A percentile compares a stretch with the other conserved stretches of the same genome.
Conservation (phyloP, 2,329 filamentous ascomycete species). For the Parascedosporium putredinis region DNA sequence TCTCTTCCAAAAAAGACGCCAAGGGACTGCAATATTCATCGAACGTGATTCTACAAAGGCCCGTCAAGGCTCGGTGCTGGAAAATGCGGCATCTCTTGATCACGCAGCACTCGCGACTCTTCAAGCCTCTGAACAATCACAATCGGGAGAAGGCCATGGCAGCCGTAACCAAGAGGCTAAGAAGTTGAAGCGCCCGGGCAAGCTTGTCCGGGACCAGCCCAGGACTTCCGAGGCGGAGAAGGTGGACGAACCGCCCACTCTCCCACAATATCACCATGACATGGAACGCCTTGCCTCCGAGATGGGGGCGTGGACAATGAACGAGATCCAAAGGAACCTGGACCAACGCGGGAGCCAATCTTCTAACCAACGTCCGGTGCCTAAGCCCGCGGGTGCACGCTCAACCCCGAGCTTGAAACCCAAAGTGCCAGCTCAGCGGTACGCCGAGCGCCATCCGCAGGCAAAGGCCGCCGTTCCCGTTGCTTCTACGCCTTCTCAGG, state of each 20-base stretch:
- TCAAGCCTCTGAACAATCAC: no score
- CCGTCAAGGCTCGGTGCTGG: not conserved
- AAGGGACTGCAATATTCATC: constrained; percentile 15
- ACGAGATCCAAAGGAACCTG: constrained; percentile 45
- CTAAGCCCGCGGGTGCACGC: constrained; percentile 11
- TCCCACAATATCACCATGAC: constrained; percentile 26
- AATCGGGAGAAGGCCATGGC: no score
- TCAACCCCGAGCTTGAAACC: constrained; percentile 38
- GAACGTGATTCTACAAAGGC: constrained; percentile 8
- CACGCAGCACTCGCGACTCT: not conserved
- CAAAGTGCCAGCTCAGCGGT: constrained; percentile 43
- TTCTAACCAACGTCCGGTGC: constrained; percentile 8
- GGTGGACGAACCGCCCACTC: constrained; percentile 2
- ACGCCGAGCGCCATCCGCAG: constrained; percentile 43
- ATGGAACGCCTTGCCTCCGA: constrained; percentile 41
- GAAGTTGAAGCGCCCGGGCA: constrained; percentile 2
- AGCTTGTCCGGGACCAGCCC: not conserved
- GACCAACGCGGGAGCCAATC: constrained; percentile 30
- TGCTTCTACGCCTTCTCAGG: constrained; percentile 10
- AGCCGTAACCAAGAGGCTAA: not conserved
- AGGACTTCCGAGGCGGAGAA: not conserved
- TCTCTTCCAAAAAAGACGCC: constrained; percentile 28
- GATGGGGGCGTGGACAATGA: constrained; percentile 49
- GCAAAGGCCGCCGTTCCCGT: constrained; percentile 8
- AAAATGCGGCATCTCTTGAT: not conserved